Percentiles rank a stretch among this genome's conserved stretches.
phyloP scores from a whole-genome alignment of 352 stramenopile species.

The Pythium apleroticum region DNA sequence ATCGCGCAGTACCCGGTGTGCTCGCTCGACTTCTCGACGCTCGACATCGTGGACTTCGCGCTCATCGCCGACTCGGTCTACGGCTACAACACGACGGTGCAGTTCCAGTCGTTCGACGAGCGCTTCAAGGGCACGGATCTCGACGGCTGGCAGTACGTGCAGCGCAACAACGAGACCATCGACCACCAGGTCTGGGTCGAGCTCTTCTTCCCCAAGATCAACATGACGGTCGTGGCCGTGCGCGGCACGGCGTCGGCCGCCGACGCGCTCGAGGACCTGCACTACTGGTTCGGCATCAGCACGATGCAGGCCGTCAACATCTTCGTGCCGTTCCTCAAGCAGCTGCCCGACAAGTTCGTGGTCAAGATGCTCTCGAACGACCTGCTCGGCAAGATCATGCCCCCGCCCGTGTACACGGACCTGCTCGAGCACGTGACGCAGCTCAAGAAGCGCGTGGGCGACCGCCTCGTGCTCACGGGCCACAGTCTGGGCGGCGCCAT shows the following conservation, averaged over 20 bases:
- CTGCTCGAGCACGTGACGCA: constrained; percentile 61
- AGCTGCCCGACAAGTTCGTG: constrained; percentile 74
- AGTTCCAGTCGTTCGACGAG: constrained; percentile 73
- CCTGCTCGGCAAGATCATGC: constrained; percentile 66
- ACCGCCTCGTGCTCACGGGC: constrained; percentile 78
- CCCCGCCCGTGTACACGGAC: constrained; percentile 73
- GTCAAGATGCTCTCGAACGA: constrained; percentile 85
- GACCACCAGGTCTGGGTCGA: constrained; percentile 85
- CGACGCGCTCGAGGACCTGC: constrained; percentile 82
- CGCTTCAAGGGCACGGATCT: constrained; percentile 82
- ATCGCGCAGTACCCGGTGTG: constrained; percentile 84
- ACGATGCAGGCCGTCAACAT: constrained; percentile 87
- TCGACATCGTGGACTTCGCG: constrained; percentile 87
- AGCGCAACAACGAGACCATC: constrained; percentile 59
- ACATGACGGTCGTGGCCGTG: constrained; percentile 85
- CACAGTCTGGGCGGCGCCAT: constrained; percentile 85
- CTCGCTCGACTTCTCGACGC: constrained; percentile 49
- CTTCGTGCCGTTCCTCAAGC: constrained; percentile 86
- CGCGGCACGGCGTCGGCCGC: constrained; percentile 79
- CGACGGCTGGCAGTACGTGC: constrained; percentile 71
- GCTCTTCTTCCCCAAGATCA: constrained; percentile 78
- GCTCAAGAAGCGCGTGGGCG: constrained; percentile 64
- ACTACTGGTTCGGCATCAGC: constrained; percentile 87
- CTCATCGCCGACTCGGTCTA: constrained; percentile 84
- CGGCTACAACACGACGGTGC: constrained; percentile 72